Base-by-base conservation (phyloP, 345 rosid species). In the Nephelium lappaceum region DNA sequence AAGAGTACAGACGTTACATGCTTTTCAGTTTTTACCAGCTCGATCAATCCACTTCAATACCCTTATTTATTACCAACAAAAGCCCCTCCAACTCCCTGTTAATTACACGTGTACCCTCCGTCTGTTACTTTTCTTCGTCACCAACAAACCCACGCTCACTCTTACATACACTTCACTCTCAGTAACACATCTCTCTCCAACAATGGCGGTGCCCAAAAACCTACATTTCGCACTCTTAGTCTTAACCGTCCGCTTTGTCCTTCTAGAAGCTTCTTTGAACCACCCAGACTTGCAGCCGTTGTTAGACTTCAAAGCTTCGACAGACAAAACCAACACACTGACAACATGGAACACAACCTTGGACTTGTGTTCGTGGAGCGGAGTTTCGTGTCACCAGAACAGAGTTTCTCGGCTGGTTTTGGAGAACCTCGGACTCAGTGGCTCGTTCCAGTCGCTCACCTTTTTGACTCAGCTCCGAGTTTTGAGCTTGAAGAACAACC, bases 401-500 rank as follows among this genome's bases (percentile, higher is more conserved):
- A 83, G 97, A 60, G 91, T 95, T 73, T 82, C 91, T 2, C 91
- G 90, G 5, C 89, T 95, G 53, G 89, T 95, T 31, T 91, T 95
- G 67, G 97, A 95, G 76, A 81, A 83, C 81, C 87, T 91, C 24
- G 75, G 69, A 70, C 93, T 95, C 75, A 81, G 69, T 24, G 93
- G 92, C 67, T 89, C 94, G 63, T 72, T 92, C 74, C 69, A 83
- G 41, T 78, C 85, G 21, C 88, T 92, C 21, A 78, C 86, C 14
- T 81, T 81, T 1, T 88, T 94, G 78, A 85, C 94, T n/a, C 87
- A 88, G 74, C 95, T 95, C 21, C 88, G 97, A 8, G 93, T 93
- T 67, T 90, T 95, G 62, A 95, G 98, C 76, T 92, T 95, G 21
- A 93, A 95, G 24, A 79, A 78, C 41, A 95, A 95, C 86, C 67